Conservation (phyloP, 257 asterid species). For the Solanum ahanhuiri region DNA sequence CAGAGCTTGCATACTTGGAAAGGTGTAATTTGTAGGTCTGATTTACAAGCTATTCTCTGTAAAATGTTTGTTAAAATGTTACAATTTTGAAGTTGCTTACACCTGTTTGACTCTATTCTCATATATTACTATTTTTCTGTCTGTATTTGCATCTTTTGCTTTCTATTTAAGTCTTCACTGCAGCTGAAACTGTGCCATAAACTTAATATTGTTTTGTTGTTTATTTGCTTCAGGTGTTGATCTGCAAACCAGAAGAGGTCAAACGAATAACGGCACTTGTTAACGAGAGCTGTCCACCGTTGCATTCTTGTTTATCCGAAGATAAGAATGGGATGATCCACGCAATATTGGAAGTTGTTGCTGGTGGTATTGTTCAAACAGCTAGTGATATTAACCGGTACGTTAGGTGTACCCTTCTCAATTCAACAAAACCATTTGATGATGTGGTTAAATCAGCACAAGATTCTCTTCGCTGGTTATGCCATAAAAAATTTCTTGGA, state of each 20-base stretch:
- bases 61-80: neutral
- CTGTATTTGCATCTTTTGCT: constrained; percentile 3
- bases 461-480: constrained; percentile 93
- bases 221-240: constrained; percentile 47
- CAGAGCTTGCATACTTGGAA: neutral
- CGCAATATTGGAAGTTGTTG: constrained; percentile 95
- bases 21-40: neutral
- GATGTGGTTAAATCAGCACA: constrained; percentile 96
- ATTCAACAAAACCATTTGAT: constrained; percentile 90
- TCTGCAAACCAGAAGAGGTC: constrained; percentile 86
- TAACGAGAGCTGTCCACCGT: constrained; percentile 86
- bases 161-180: neutral
- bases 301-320: constrained; percentile 89
- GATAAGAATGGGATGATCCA: constrained; percentile 99
- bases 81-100: neutral
- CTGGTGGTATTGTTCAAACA: constrained; percentile 98
- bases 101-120: neutral
- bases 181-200: neutral
- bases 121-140: neutral
- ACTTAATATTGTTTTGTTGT: neutral
- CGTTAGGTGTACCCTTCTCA: constrained; percentile 94
- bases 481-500: constrained; percentile 80
- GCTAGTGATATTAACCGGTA: constrained; percentile 88
- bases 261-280: constrained; percentile 67
- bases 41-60: neutral